Base-by-base conservation (phyloP, 2,329 filamentous ascomycete genomes). In the Didymosphaeria variabile region DNA sequence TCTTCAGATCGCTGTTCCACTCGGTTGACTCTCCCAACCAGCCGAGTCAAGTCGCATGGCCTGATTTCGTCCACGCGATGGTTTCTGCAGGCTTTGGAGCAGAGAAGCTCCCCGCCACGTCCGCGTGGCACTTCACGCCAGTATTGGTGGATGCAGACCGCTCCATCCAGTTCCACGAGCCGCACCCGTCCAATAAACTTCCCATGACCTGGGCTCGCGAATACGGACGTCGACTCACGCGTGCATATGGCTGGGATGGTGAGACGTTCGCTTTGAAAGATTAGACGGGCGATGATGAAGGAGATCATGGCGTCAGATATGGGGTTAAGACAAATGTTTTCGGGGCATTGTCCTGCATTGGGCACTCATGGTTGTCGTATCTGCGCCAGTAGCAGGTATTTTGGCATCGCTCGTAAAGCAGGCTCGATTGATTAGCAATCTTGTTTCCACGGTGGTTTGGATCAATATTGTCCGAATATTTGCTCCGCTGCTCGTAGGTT, bases 121-220 rank as follows among this genome's bases (percentile, higher is more conserved):
- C 85, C 1, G 84, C 83, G 0, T 90, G 63, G 64, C 84, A 87
- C 12, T 89, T 89, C 62, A 79, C 76, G 15, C 83, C 83, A 5
- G 3, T 32, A 3, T 23, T 44, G 2, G 60, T 81, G 23, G 79
- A 83, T 55, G 77, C 82, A 0, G 76, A 81, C 42, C 72, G 82
- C 4, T 81, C 80, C 26, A 89, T 89, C 34, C 84, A 87, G 57
- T 86, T 89, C 62, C 86, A 89, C 63, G 86, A 88, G 67, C 87
- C 87, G 2, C 86, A 89, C 71, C 85, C 86, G 0, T 70, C 68
- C 1, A 75, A 76, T 0, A 88, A 88, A 72, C 79, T 89, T 3
- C 75, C 82, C 0, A 85, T 83, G 61, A 64, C 65, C 1, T 72
- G 70, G 44, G 85, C 84, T 0, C 77, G 85, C 50, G 70, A 80